Evolutionary conservation across 345 rosid species (phyloP), one percentile per base, ranked within the genome.

Genomic region (Syzygium grande): DNA sequence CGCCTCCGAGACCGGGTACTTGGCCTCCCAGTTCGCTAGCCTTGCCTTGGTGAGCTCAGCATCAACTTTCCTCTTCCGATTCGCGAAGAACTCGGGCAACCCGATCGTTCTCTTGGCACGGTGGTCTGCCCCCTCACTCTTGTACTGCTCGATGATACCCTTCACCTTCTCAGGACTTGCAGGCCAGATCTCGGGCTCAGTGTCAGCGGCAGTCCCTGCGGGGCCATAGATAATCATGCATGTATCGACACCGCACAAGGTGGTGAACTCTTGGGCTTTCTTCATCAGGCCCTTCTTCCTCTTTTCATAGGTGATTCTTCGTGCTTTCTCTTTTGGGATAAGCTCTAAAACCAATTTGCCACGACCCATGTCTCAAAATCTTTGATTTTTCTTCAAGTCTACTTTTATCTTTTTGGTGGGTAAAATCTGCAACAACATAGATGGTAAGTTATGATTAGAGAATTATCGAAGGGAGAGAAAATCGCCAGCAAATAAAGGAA

Each of bases 281-380:
- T 92, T 92, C 17, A 30, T 51, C 55, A 92, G 61, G 11, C 93
- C 92, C 53, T 87, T 91, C 84, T 88, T 89, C 84, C 91, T 79
- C 84, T 88, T 92, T n/a, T 91, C 86, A 27, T 84, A 91, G 2
- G 91, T 91, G 25, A 78, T 49, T 88, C 52, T 68, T 5, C 92
- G 91, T 49, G 91, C 85, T 49, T 56, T 91, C n/a, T 90, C 93
- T 15, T 92, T 87, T 16, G 54, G 12, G 52, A 92, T 91, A 53
- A 91, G 87, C 17, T 92, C 90, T 77, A 91, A 55, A 10, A 59
- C 86, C 52, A 91, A 68, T 58, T 89, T 92, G 30, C 92, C 91
- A 7, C 93, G 90, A 11, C 91, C 93, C 93, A 92, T 92, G 58
- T 51, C 53, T 51, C 7, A n/a, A 54, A 52, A 52, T 6, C 85